Conservation (phyloP, 1,139 yeast genomes). For the Hyphopichia burtonii region DNA sequence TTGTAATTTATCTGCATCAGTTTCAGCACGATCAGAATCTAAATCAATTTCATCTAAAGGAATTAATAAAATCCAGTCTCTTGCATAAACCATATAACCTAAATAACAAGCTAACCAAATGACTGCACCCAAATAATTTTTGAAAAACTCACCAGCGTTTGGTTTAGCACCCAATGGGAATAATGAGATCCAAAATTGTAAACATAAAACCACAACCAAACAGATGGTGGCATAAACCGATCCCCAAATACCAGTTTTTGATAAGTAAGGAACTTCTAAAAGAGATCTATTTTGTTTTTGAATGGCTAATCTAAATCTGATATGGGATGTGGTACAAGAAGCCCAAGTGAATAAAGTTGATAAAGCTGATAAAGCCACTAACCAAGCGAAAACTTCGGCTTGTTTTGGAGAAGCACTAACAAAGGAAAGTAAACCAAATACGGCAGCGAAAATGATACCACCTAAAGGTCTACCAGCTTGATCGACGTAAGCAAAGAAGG, state of each 20-base stretch:
- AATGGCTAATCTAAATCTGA: constrained; percentile 40
- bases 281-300: constrained; percentile 26
- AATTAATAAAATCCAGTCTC: constrained; percentile 26
- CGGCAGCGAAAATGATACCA: constrained; percentile 33
- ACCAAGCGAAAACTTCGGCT: constrained; percentile 39
- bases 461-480: constrained; percentile 42
- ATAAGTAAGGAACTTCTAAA: constrained; percentile 36
- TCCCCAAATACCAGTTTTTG: constrained; percentile 40
- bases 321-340: constrained; percentile 36
- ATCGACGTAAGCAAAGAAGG: constrained; percentile 36
- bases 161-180: constrained; percentile 36
- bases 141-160: constrained; percentile 27
- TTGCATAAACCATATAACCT: constrained; percentile 34
- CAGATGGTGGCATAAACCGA: constrained; percentile 32
- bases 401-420: constrained; percentile 41
- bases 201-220: constrained; percentile 29
- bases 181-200: constrained; percentile 45
- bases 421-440: constrained; percentile 41
- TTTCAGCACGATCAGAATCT: constrained; percentile 39
- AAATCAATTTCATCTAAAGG: constrained; percentile 34
- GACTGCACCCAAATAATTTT: constrained; percentile 36
- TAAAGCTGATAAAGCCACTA: constrained; percentile 41
- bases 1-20: constrained; percentile 36
- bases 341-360: constrained; percentile 47
- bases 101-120: constrained; percentile 30